Evolutionary conservation across 768 basidiomycete genomes (phyloP).

Genomic region (Mycena albidolilacea): DNA sequence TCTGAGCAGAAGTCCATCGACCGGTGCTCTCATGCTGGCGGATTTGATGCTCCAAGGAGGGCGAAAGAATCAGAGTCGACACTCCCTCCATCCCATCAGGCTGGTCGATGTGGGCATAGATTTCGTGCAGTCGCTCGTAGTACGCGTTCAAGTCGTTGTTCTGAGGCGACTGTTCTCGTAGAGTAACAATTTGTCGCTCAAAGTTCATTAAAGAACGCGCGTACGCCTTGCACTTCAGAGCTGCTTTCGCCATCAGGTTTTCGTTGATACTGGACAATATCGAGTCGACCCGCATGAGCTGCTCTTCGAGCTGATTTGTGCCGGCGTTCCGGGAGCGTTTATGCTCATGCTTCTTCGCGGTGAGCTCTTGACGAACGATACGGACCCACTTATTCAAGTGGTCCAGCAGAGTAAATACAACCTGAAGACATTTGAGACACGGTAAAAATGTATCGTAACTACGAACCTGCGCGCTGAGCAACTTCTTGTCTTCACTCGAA

Average conservation of each 20-base stretch:
- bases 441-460: background rate
- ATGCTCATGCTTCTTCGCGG: conserved; percentile 61
- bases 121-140: conserved; percentile 94
- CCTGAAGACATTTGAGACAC: conserved; percentile 62
- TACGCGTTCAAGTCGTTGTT: conserved; percentile 72
- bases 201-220: conserved; percentile 96
- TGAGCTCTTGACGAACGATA: conserved; percentile 76
- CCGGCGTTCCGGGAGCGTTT: conserved; percentile 64
- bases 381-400: conserved; percentile 94
- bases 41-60: conserved; percentile 95
- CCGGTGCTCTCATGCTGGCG: conserved; percentile 98
- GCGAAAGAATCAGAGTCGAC: conserved; percentile 88
- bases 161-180: conserved; percentile 58
- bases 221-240: conserved; percentile 94
- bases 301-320: conserved; percentile 63
- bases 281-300: conserved; percentile 83
- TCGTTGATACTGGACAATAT: conserved; percentile 87
- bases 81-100: conserved; percentile 99
- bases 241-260: conserved; percentile 92
- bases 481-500: conserved; percentile 82
- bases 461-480: conserved; percentile 93
- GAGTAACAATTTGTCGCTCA: conserved; percentile 82
- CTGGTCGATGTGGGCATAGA: conserved; percentile 96
- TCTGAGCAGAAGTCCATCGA: conserved; percentile 97
- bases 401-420: conserved; percentile 94